These are phyloP conservation scores for Choiromyces venosus DNA, from an alignment of 495 filamentous ascomycete genomes.

Conservation along the genomic window DNA sequence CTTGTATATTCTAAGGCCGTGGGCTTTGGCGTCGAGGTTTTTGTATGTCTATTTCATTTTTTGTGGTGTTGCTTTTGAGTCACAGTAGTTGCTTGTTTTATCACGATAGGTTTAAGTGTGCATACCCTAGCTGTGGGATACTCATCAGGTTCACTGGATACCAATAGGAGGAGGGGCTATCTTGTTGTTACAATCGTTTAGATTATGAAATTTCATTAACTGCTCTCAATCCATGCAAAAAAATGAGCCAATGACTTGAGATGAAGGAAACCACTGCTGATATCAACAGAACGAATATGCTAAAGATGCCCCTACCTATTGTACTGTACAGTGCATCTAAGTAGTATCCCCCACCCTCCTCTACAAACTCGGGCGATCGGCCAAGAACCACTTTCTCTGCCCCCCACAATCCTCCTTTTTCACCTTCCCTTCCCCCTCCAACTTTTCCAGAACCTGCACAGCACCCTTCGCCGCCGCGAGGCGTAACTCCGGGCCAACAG, in stretches of 20 bases:
- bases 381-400: slow-evolving; percentile 50
- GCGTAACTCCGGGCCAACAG: slow-evolving; percentile 70
- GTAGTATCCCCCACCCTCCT: neutral
- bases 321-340: neutral
- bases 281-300: neutral
- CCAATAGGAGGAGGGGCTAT: neutral
- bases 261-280: neutral
- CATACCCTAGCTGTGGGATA: neutral
- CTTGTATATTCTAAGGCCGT: neutral
- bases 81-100: neutral
- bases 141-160: neutral
- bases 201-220: neutral
- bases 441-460: slow-evolving; percentile 62
- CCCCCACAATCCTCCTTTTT: slow-evolving; percentile 48
- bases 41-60: neutral
- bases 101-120: neutral
- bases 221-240: neutral
- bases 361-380: slow-evolving; percentile 43
- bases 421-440: slow-evolving; percentile 61
- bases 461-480: slow-evolving; percentile 64
- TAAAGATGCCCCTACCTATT: neutral
- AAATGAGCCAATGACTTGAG: neutral
- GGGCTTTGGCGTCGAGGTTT: neutral
- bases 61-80: neutral
- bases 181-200: neutral